Evolutionary conservation across 306 rosid species (phyloP).

Genomic region (Sicyos baderoa): DNA sequence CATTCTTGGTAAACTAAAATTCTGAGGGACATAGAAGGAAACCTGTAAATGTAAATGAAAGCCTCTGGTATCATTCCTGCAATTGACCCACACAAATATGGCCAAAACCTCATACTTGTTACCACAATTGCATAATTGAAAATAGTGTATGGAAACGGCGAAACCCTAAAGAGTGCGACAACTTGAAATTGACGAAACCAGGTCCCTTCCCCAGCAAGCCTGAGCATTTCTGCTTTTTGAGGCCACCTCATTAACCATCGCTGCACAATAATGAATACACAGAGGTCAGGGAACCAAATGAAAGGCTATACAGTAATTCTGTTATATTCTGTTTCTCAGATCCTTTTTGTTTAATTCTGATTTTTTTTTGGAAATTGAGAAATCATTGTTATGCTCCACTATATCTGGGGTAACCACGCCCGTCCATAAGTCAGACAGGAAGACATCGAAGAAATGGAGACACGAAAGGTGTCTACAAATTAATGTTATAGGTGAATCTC

Average conservation of each 20-base stretch:
- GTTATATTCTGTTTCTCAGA: neutral
- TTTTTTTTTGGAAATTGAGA: no score
- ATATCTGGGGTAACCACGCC: no score
- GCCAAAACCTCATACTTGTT: conserved; percentile 91
- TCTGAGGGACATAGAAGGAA: conserved; percentile 14
- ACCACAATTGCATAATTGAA: conserved; percentile 90
- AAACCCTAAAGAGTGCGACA: conserved; percentile 81
- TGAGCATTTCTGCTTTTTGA: conserved; percentile 69
- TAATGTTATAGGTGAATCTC: no score
- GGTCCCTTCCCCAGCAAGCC: conserved; percentile 92
- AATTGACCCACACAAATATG: conserved; percentile 83
- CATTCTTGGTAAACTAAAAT: neutral
- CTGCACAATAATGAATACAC: conserved; percentile 32
- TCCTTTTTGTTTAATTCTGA: neutral
- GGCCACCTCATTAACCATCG: conserved; percentile 95
- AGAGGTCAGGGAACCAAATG: conserved; percentile 15
- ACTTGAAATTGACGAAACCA: conserved; percentile 87
- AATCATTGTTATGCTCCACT: no score
- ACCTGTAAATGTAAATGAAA: conserved; percentile 92
- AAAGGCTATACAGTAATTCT: neutral
- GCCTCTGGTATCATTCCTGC: conserved; percentile 99
- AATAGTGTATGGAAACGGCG: conserved; percentile 95
- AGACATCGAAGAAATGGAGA: no score
- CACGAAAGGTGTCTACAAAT: no score
- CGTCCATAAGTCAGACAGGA: no score